These are phyloP conservation scores for Sarcomyxa edulis DNA, from an alignment of 768 basidiomycete species.

Conservation along the genomic window DNA sequence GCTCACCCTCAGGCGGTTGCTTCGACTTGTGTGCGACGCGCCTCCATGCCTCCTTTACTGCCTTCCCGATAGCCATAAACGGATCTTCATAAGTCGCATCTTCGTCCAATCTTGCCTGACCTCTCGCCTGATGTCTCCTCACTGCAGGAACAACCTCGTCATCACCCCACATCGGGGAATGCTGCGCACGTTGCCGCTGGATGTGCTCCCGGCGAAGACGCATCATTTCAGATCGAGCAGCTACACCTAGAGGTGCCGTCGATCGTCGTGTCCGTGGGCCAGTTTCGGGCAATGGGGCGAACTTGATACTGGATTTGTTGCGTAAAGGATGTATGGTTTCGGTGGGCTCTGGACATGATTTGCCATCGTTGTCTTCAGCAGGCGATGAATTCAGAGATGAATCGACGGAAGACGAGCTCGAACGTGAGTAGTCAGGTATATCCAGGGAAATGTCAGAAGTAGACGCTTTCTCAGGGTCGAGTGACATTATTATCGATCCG, in stretches of 20 bases:
- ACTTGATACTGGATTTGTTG: slow-evolving; percentile 37
- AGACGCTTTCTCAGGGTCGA: no score
- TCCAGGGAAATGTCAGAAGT: no score
- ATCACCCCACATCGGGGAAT: slow-evolving; percentile 2
- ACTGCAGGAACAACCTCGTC: slow-evolving; percentile 2
- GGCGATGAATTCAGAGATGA: no score
- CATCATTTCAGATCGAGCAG: slow-evolving; percentile 40
- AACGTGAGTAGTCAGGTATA: no score
- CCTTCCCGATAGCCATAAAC: slow-evolving; percentile 40
- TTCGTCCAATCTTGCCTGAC: slow-evolving; percentile 6
- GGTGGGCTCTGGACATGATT: no score
- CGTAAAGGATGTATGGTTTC: no score
- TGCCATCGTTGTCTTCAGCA: no score
- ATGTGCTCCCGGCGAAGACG: slow-evolving; percentile 23
- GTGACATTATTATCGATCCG: no score
- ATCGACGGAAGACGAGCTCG: no score
- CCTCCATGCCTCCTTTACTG: slow-evolving; percentile 46
- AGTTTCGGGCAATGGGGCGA: slow-evolving; percentile 54
- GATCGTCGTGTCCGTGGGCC: slow-evolving; percentile 46
- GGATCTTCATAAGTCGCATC: slow-evolving; percentile 38
- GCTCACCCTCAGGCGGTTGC: slow-evolving; percentile 10
- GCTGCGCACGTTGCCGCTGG: slow-evolving; percentile 9
- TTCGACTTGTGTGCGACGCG: slow-evolving; percentile 36
- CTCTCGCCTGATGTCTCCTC: neutral
- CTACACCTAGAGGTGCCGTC: slow-evolving; percentile 47